phyloP scores from a whole-genome alignment of 2,329 filamentous ascomycete species.

The Graphium sp. region DNA sequence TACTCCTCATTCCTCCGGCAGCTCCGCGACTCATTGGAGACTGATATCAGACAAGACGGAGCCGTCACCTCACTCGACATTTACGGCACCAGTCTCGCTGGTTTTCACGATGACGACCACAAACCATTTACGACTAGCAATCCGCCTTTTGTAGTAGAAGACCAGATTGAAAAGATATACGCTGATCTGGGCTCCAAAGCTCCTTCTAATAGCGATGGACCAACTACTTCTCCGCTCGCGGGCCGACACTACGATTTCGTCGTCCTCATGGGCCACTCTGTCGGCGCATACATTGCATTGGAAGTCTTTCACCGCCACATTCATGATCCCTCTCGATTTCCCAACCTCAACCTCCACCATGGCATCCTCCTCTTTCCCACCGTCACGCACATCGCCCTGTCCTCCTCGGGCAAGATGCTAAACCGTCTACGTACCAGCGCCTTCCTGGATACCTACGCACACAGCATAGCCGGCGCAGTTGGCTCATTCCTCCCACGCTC shows the following conservation, averaged over 20 bases:
- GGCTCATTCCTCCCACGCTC: constrained; percentile 22
- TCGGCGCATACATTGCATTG: constrained; percentile 55
- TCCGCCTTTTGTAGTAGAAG: constrained; percentile 32
- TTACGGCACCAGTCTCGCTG: constrained; percentile 38
- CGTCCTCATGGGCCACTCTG: constrained; percentile 56
- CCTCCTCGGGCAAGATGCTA: constrained; percentile 35
- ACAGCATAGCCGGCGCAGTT: constrained; percentile 20
- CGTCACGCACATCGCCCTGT: constrained; percentile 51
- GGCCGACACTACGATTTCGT: constrained; percentile 34
- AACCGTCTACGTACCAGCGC: constrained; percentile 12
- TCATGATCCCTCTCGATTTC: constrained; percentile 14
- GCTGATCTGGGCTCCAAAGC: constrained; percentile 15
- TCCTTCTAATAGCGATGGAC: constrained; percentile 9
- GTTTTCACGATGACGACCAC: constrained; percentile 38
- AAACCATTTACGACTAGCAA: constrained; percentile 21
- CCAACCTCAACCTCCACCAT: constrained; percentile 23
- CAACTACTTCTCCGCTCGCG: no score
- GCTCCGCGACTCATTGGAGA: constrained; percentile 29
- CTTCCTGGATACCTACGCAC: constrained; percentile 21
- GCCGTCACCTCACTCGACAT: constrained; percentile 40
- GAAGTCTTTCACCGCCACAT: constrained; percentile 46
- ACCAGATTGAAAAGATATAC: constrained; percentile 30
- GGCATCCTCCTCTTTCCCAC: constrained; percentile 60
- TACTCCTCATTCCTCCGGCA: constrained; percentile 50
- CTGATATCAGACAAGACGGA: no score